phyloP scores from a whole-genome alignment of 352 stramenopile species.

The Pythium phragmitis region DNA sequence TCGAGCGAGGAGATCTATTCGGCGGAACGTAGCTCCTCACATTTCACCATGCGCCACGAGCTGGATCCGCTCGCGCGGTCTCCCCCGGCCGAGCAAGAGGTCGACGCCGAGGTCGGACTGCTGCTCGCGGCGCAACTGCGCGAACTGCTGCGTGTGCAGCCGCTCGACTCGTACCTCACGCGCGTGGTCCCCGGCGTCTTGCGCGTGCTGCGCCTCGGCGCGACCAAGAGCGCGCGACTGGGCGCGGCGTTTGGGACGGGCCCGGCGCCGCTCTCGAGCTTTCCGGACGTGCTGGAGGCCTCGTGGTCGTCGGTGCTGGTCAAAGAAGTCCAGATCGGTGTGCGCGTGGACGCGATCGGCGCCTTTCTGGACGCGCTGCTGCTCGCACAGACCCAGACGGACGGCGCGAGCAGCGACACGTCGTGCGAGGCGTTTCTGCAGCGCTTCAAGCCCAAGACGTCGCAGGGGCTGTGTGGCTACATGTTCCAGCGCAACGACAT shows the following conservation, averaged over 20 bases:
- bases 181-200: conserved; percentile 25
- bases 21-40: neutral
- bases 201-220: conserved; percentile 21
- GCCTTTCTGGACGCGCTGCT: conserved; percentile 30
- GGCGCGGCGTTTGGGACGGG: conserved; percentile 13
- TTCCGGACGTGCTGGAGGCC: conserved; percentile 24
- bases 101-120: conserved; percentile 26
- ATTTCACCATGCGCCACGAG: conserved; percentile 23
- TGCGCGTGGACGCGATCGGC: conserved; percentile 22
- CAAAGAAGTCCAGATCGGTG: conserved; percentile 16
- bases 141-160: conserved; percentile 22
- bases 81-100: conserved; percentile 24
- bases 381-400: conserved; percentile 26
- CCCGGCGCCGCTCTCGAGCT: conserved; percentile 7
- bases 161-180: conserved; percentile 14
- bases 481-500: conserved; percentile 97
- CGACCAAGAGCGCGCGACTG: conserved; percentile 25
- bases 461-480: conserved; percentile 90
- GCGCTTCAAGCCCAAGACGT: conserved; percentile 54
- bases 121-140: conserved; percentile 27
- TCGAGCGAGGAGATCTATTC: neutral
- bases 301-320: conserved; percentile 29
- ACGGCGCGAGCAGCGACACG: conserved; percentile 12
- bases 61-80: conserved; percentile 22
- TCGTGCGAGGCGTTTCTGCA: conserved; percentile 58